Percentiles rank a stretch among this genome's conserved stretches.
Conservation (phyloP, 1,284 basidiomycete species). For the Macrocystidia cucumis region DNA sequence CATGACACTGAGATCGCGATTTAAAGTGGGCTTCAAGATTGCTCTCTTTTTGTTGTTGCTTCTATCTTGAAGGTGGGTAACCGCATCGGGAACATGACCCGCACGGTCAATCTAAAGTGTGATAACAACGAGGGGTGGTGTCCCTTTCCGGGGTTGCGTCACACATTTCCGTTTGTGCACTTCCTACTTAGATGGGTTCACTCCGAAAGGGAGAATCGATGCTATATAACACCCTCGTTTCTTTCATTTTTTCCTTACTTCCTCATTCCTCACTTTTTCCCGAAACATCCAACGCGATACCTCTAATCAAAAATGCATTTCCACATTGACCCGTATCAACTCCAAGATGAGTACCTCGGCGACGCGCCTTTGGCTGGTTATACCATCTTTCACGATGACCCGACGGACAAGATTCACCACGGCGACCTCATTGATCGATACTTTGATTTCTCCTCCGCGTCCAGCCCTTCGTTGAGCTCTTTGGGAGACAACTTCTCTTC, state of each 20-base stretch:
- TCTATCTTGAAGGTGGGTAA: neutral
- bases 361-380: no score
- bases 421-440: no score
- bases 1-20: neutral
- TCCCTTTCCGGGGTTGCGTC: constrained; percentile 13
- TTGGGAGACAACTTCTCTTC: no score
- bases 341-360: no score
- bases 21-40: neutral
- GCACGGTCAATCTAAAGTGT: constrained; percentile 17
- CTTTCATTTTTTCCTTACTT: constrained; percentile 3
- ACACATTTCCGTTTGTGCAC: constrained; percentile 5
- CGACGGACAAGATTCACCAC: no score
- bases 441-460: no score
- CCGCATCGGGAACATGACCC: neutral
- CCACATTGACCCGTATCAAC: neutral
- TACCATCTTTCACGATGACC: no score
- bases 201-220: constrained; percentile 10
- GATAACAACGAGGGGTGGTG: constrained; percentile 18
- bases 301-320: neutral
- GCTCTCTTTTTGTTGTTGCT: neutral
- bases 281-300: no score
- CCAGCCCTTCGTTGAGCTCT: no score
- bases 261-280: neutral
- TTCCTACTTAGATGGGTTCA: constrained; percentile 8
- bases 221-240: constrained; percentile 9